Percentiles rank a stretch among this genome's conserved stretches.
Evolutionary conservation across 257 asterid species (phyloP).

Genomic region (Solanum acaule): DNA sequence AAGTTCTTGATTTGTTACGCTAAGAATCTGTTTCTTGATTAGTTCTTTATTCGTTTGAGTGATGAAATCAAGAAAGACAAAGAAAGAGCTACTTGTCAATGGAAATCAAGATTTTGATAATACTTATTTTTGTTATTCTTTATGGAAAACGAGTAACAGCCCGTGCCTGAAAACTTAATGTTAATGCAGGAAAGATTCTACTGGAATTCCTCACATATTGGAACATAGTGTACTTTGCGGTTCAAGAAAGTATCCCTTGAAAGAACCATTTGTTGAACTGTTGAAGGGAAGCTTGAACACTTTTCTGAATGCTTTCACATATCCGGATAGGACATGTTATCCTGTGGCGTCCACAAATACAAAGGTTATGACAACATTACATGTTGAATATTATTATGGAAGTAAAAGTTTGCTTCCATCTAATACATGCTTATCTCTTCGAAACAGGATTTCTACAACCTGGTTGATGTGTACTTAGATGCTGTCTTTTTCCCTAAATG

Average conservation of each 20-base stretch:
- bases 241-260: conserved; percentile 93
- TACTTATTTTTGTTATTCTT: background rate
- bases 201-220: conserved; percentile 95
- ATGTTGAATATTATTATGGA: background rate
- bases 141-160: background rate
- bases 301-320: conserved; percentile 93
- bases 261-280: conserved; percentile 96
- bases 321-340: conserved; percentile 98
- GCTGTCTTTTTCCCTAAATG: conserved; percentile 97
- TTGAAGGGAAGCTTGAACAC: conserved; percentile 94
- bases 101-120: background rate
- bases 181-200: conserved; percentile 88
- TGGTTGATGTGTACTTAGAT: conserved; percentile 98
- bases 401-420: background rate
- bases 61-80: background rate
- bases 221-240: conserved; percentile 98
- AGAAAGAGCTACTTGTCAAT: background rate
- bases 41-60: background rate
- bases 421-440: conserved; percentile 4
- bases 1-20: background rate
- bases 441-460: conserved; percentile 89
- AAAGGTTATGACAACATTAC: conserved; percentile 35
- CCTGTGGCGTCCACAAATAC: conserved; percentile 97
- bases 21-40: background rate
- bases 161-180: background rate